Percentiles rank a stretch among this genome's conserved stretches.
These are phyloP conservation scores for Candida montana DNA, from an alignment of 805 yeast genomes.

Conservation along the genomic window DNA sequence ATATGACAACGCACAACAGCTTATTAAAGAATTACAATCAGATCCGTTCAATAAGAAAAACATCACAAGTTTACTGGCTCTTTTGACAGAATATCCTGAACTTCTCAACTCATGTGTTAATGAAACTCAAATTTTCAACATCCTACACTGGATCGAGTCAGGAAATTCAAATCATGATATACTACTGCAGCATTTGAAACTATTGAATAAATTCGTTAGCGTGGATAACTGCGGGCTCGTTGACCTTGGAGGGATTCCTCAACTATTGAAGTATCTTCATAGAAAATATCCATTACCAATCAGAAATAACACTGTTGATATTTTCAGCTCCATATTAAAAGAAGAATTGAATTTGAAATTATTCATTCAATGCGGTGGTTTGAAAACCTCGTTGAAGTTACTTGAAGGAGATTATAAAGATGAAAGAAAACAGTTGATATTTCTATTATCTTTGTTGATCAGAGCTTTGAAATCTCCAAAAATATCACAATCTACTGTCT, in stretches of 20 bases:
- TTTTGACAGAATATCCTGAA: not conserved
- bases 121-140: constrained; percentile 1
- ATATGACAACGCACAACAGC: not conserved
- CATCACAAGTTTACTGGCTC: not conserved
- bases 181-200: constrained; percentile 1
- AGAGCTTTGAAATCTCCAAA: constrained; percentile 26
- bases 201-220: not conserved
- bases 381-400: constrained; percentile 35
- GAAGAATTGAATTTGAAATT: constrained; percentile 31
- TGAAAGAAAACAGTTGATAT: constrained; percentile 33
- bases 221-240: constrained; percentile 4
- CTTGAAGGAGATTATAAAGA: constrained; percentile 41
- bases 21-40: not conserved
- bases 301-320: constrained; percentile 3
- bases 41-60: not conserved
- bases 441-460: constrained; percentile 33
- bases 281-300: not conserved
- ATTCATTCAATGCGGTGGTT: constrained; percentile 43
- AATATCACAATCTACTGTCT: constrained; percentile 25
- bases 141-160: constrained; percentile 4
- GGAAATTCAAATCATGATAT: not conserved
- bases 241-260: constrained; percentile 19
- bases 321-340: constrained; percentile 18
- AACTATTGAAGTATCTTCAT: constrained; percentile 6
- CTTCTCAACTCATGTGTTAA: not conserved